Evolutionary conservation across 805 yeast species (phyloP).

Genomic region (Torulaspora microellipsoides): DNA sequence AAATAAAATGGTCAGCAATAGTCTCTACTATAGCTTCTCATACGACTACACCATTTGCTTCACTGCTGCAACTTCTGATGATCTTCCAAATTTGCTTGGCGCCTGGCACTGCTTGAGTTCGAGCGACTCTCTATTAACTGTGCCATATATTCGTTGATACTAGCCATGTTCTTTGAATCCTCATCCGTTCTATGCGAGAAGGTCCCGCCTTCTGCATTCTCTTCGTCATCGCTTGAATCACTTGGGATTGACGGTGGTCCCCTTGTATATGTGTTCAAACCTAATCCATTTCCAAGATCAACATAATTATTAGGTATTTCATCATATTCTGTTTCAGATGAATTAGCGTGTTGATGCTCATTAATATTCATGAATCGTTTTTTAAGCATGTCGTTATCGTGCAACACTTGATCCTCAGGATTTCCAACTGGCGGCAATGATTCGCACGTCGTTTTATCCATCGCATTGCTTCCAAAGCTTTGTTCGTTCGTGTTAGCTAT

Average conservation of each 20-base stretch:
- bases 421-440: background rate
- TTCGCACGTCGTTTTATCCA: background rate
- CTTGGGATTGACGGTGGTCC: slow-evolving; percentile 40
- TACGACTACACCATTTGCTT: too few relatives aligned
- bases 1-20: too few relatives aligned
- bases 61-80: too few relatives aligned
- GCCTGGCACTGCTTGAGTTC: slow-evolving; percentile 10
- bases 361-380: background rate
- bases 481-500: slow-evolving; percentile 2
- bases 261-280: slow-evolving; percentile 32
- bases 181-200: slow-evolving; percentile 13
- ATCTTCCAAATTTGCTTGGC: background rate
- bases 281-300: slow-evolving; percentile 36
- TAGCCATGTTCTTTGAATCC: slow-evolving; percentile 13
- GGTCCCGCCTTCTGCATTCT: slow-evolving; percentile 17
- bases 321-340: slow-evolving; percentile 12
- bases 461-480: slow-evolving; percentile 4
- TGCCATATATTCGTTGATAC: slow-evolving; percentile 26
- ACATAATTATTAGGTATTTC: slow-evolving; percentile 19
- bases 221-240: slow-evolving; percentile 30
- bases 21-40: too few relatives aligned
- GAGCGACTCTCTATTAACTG: slow-evolving; percentile 23
- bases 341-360: slow-evolving; percentile 4
- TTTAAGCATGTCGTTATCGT: background rate
- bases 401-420: background rate